Evolutionary conservation across 495 filamentous ascomycete species (phyloP), one percentile per base, ranked within the genome.

Genomic region (Aspergillus steynii): DNA sequence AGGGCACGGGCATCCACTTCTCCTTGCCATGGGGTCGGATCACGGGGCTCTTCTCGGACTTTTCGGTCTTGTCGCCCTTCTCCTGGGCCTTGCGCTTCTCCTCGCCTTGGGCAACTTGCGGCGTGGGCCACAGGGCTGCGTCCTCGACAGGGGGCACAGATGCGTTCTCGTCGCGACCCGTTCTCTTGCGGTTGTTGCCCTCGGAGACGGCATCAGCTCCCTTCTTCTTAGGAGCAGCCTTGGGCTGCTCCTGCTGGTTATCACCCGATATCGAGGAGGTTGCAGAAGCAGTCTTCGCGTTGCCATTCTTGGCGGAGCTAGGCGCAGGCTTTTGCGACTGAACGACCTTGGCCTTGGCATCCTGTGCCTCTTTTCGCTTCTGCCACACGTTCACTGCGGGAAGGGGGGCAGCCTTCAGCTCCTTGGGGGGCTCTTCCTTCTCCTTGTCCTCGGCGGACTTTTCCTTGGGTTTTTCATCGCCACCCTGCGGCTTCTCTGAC

Each of bases 381-480:
- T 84, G 80, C 95, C 95, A 99, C 53, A 90, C 71, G 72, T 99
- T 99, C 52, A 97, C 90, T 1, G 84, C 66, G 5, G 95, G 94
- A 47, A 87, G 75, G 34, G 90, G 88, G 52, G 94, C 94, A 52
- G 92, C 91, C 63, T 90, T 89, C 48, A 97, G 80, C 65, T 87
- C 80, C 60, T 85, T 85, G 56, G 83, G 83, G 53, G 80, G 82
- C 29, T 77, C 74, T 55, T 83, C 75, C 68, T 85, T 83, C 53
- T 79, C 77, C 60, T 80, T 75, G 31, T 79, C 75, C 31, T 78
- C 74, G 25, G 63, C 62, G 57, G 61, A 70, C 75, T 77, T 82
- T 54, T 74, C 76, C 58, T 71, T 81, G 32, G 60, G 67, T 63
- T 52, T 68, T 56, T 74, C 69, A 0, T 69, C 29, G 53, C 61